These are phyloP conservation scores for Hypoxylon trugodes DNA, from an alignment of 495 filamentous ascomycete species.

Conservation along the genomic window DNA sequence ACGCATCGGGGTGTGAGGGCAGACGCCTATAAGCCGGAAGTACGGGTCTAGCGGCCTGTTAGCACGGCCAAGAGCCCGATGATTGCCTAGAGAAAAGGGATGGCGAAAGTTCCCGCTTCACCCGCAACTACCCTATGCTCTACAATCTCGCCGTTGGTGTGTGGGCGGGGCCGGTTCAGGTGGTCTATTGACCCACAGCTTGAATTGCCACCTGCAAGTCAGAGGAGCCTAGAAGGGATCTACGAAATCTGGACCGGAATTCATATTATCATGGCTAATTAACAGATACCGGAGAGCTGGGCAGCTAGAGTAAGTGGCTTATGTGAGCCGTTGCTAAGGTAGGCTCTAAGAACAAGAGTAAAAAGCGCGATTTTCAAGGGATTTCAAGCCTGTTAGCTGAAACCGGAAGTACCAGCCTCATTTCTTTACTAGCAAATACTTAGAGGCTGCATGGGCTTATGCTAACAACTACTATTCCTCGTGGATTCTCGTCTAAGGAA, in stretches of 20 bases:
- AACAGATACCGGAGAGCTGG: no score
- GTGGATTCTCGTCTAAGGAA: no score
- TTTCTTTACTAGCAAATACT: no score
- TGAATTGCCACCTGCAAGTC: neutral
- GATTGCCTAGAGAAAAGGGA: neutral
- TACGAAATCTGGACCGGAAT: slow-evolving; percentile 7
- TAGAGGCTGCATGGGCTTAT: no score
- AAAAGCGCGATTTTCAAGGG: no score
- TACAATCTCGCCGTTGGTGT: neutral
- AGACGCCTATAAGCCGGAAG: neutral
- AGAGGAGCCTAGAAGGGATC: slow-evolving; percentile 3
- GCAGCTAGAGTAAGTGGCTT: no score
- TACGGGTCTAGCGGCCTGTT: neutral
- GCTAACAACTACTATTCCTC: no score
- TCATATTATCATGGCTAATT: neutral
- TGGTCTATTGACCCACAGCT: neutral
- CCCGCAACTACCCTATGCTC: neutral
- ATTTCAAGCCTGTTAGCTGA: no score
- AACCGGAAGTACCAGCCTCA: no score
- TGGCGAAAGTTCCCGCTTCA: neutral
- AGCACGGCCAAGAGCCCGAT: neutral
- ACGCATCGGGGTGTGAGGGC: neutral
- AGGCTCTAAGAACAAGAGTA: no score
- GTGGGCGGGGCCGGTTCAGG: no score
- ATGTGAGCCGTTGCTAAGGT: no score